Conservation (phyloP, 1,284 basidiomycete genomes). For the Peniophora sp. region DNA sequence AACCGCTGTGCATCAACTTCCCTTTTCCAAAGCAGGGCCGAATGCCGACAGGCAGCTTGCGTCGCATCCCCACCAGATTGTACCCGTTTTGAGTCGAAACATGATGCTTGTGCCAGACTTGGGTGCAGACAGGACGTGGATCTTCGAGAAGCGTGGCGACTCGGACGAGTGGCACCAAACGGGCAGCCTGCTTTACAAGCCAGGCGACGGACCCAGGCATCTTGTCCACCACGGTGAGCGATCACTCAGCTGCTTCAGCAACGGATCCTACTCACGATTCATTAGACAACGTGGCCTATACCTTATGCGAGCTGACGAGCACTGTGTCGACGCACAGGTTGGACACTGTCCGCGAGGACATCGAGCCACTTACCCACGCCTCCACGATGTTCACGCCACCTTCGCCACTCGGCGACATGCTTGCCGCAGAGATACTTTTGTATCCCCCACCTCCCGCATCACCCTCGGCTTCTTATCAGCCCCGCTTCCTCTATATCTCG, state of each 20-base stretch:
- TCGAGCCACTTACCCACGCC: conserved; percentile 33
- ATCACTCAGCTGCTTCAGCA: background rate
- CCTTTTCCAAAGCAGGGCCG: conserved; percentile 42
- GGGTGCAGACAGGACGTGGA: conserved; percentile 58
- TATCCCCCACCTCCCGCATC: conserved; percentile 22
- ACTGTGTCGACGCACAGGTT: conserved; percentile 44
- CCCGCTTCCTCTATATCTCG: conserved; percentile 48
- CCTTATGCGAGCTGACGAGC: conserved; percentile 56
- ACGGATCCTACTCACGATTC: conserved; percentile 8
- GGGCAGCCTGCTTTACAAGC: conserved; percentile 34
- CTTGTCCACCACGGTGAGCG: conserved; percentile 49
- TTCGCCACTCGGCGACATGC: conserved; percentile 30
- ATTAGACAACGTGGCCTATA: conserved; percentile 51
- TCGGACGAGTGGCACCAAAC: conserved; percentile 36
- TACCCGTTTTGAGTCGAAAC: conserved; percentile 30
- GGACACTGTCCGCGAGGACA: conserved; percentile 29
- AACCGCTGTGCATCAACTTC: conserved; percentile 14
- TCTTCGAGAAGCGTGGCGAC: conserved; percentile 32
- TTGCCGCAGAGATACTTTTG: conserved; percentile 52
- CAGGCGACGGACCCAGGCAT: conserved; percentile 65
- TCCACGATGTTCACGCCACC: conserved; percentile 38
- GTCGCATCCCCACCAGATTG: conserved; percentile 65
- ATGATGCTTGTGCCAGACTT: conserved; percentile 68
- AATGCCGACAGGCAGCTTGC: conserved; percentile 51
- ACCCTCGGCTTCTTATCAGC: conserved; percentile 15